A percentile compares a stretch with the other conserved stretches of the same genome.
Conservation (phyloP, 805 yeast species). For the Phaffomyces thermotolerans region DNA sequence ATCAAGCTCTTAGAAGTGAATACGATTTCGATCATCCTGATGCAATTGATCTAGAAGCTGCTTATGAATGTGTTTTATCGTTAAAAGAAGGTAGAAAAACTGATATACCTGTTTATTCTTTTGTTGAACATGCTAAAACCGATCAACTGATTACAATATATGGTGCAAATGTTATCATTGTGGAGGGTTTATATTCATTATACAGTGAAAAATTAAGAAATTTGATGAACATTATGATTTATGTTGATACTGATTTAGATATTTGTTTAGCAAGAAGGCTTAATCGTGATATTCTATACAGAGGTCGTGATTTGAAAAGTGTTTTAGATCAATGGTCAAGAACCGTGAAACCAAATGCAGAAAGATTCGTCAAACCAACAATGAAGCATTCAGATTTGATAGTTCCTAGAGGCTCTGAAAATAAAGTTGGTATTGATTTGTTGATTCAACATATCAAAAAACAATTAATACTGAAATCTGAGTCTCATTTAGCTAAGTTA, state of each 20-base stretch:
- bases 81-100: slow-evolving; percentile 66
- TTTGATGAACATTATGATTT: slow-evolving; percentile 79
- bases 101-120: slow-evolving; percentile 65
- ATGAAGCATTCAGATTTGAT: slow-evolving; percentile 77
- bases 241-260: slow-evolving; percentile 91
- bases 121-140: slow-evolving; percentile 51
- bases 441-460: slow-evolving; percentile 72
- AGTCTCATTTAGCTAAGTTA: slow-evolving; percentile 58
- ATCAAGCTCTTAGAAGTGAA: slow-evolving; percentile 57
- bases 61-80: slow-evolving; percentile 53
- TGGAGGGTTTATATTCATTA: slow-evolving; percentile 87
- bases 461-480: slow-evolving; percentile 59
- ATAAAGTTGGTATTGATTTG: slow-evolving; percentile 69
- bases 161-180: slow-evolving; percentile 88
- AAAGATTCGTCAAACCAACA: slow-evolving; percentile 64
- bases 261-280: slow-evolving; percentile 85
- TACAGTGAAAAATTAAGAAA: slow-evolving; percentile 61
- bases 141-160: slow-evolving; percentile 67
- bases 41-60: slow-evolving; percentile 73
- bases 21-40: slow-evolving; percentile 84
- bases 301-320: slow-evolving; percentile 81
- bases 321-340: slow-evolving; percentile 84
- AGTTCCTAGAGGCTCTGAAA: slow-evolving; percentile 88
- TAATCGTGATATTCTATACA: slow-evolving; percentile 74
- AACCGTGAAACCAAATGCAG: slow-evolving; percentile 91